phyloP scores from a whole-genome alignment of 176 grass and related monocot species.

The Pharus latifolius region DNA sequence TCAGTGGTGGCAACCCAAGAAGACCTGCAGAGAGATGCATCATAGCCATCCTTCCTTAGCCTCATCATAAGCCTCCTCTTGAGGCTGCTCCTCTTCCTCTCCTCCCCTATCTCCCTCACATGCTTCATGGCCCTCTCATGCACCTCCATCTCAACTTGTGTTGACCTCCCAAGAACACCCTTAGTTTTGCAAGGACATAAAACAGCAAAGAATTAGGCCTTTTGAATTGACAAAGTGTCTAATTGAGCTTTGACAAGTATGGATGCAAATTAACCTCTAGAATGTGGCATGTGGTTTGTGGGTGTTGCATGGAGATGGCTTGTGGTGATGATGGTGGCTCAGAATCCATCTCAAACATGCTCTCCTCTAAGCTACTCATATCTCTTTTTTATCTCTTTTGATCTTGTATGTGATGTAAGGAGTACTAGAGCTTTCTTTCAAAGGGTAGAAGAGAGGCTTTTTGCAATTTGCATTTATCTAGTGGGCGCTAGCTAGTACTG shows the following conservation, averaged over 20 bases:
- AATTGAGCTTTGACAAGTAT: neutral
- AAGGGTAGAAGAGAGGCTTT: neutral
- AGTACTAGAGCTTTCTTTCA: neutral
- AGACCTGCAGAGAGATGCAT: conserved; percentile 53
- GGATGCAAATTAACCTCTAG: conserved; percentile 16
- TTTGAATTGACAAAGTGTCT: neutral
- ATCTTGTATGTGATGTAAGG: neutral
- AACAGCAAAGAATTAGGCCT: neutral
- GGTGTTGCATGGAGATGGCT: neutral
- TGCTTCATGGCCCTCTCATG: conserved; percentile 34
- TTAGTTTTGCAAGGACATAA: neutral
- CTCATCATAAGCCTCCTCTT: conserved; percentile 57
- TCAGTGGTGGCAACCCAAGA: conserved; percentile 51
- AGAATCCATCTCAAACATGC: conserved; percentile 37
- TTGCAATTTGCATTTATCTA: conserved; percentile 35
- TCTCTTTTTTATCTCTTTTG: neutral
- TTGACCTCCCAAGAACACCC: conserved; percentile 18
- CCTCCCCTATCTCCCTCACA: conserved; percentile 41
- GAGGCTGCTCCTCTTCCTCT: conserved; percentile 25
- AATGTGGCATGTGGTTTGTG: conserved; percentile 17
- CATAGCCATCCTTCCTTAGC: conserved; percentile 58
- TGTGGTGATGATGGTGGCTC: conserved; percentile 5
- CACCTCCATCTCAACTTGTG: conserved; percentile 30
- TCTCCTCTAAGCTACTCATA: conserved; percentile 29
- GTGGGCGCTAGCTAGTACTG: neutral